Base-by-base conservation (phyloP, 1,284 basidiomycete genomes). In the Pascua guehoae region DNA sequence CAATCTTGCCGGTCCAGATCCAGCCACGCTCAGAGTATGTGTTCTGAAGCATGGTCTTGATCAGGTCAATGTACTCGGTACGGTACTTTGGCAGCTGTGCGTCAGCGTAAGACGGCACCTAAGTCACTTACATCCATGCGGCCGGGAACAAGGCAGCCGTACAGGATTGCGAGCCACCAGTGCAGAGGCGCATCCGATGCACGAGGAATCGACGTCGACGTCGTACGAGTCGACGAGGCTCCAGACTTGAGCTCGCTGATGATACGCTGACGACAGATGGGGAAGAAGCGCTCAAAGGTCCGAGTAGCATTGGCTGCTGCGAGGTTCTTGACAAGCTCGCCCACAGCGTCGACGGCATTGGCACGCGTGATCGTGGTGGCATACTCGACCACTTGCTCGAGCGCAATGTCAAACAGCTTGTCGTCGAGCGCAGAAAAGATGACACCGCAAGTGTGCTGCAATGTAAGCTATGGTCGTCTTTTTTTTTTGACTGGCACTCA, bases 21-120 rank as follows among this genome's bases (percentile, higher is more conserved):
- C 91, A 98, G 15, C 91, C 91, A 59, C 93, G 85, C 78, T 98
- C 95, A 62, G 86, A 88, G 78, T 88, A 88, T 41, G 91, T 89
- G 67, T 85, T 86, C 46, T 89, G 86, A 39, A 88, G 81, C 43
- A 97, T 82, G 50, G 88, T 77, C 2, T 78, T 76, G 39, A 97
- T 70, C 8, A 98, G 79, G 14, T 82, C 81, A 18, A 96, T 65
- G 58, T 67, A 73, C 45, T 68, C 56, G 16, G 46, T 47, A 14
- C 66, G 66, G 61, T 65, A 60, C 12, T 49, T 54, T 12, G 63
- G 70, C 63, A 51, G 7, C 24, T 32, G 24, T 32, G 7, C 24
- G 69, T 48, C 65, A 69, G 39, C 12, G 46, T 1, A 2, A 9
- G 43, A 41, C 41, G 38, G 12, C 49, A 61, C 37, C 49, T 15